phyloP scores from a whole-genome alignment of 106 monocot species.

The Dendrobium catenatum region DNA sequence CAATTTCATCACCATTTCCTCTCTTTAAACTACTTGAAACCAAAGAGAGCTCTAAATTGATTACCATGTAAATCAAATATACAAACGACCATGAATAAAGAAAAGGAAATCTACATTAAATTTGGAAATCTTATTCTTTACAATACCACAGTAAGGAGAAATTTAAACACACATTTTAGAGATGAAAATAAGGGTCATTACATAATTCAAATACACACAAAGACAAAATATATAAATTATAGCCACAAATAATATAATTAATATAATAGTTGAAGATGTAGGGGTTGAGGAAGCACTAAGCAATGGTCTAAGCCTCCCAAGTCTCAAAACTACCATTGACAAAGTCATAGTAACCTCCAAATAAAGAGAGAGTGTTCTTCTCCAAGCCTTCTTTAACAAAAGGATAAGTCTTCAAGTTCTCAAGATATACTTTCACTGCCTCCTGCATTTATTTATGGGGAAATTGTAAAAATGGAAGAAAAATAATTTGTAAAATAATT shows the following conservation, averaged over 20 bases:
- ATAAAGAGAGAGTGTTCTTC: constrained; percentile 31
- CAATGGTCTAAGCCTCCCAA: constrained; percentile 16
- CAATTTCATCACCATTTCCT: neutral
- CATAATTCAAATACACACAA: neutral
- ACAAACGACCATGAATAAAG: neutral
- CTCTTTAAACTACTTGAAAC: too few species aligned
- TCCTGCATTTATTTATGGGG: constrained; percentile 20
- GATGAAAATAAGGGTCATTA: neutral
- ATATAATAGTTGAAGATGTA: neutral
- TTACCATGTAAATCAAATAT: neutral
- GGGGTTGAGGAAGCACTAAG: neutral
- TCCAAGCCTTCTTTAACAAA: constrained; percentile 45
- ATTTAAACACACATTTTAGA: too few species aligned
- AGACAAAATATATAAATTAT: neutral
- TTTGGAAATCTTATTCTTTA: neutral
- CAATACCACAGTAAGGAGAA: too few species aligned
- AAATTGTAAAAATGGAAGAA: neutral
- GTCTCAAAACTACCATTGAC: constrained; percentile 35
- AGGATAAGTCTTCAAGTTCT: constrained; percentile 47
- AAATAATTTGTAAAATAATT: too few species aligned
- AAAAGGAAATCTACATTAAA: neutral
- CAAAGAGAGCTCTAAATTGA: too few species aligned
- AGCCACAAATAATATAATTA: neutral
- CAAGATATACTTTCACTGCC: constrained; percentile 50
- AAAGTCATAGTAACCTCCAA: constrained; percentile 46